Evolutionary conservation across 371 early-diverging fungal genomes (phyloP), one percentile per base, ranked within the genome.

Genomic region (Actinomortierella wolfii): DNA sequence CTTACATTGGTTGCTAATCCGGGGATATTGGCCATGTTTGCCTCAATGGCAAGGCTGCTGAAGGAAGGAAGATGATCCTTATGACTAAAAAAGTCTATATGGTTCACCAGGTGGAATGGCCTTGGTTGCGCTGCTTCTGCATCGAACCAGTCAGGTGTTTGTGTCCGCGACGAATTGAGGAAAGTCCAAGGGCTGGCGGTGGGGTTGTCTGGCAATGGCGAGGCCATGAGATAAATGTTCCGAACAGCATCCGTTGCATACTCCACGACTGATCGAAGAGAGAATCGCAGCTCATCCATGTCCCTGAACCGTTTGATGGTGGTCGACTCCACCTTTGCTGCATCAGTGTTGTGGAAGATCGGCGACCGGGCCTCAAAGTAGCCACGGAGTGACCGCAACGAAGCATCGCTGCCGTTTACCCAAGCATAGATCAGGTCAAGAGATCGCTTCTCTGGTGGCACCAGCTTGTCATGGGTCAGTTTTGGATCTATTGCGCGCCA

Each of bases 401-500:
- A 21, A 4, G 67, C 44, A 41, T 76, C 76, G 0, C 70, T 69
- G 34, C 76, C 76, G 48, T 76, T 76, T 39, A 76, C 76, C 76
- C 76, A 76, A 18, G 71, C 67, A 46, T 76, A 76, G 51, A 70
- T 60, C 25, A 70, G 47, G 39, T 76, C 76, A 21, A 66, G 47
- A 28, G 11, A 34, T 34, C 34, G 4, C 34, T 34, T 34, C 11
- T 34, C 34, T 11, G 34, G 34, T 34, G 34, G 34, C 34, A 34
- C 34, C 34, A 34, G 34, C 11, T 34, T 34, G 34, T 34, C 34
- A 11, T 34, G 11, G 11, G 7, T 34, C 34, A 34, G 11, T 11
- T 4, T 46, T 0, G 57, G 48, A 17, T 64, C 58, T 9, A 70
- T 46, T 11, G 54, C 58, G 14, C 70, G 54, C 70, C 70, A 70